Conservation (phyloP, 2,329 filamentous ascomycete genomes). For the Fusarium burgessii region DNA sequence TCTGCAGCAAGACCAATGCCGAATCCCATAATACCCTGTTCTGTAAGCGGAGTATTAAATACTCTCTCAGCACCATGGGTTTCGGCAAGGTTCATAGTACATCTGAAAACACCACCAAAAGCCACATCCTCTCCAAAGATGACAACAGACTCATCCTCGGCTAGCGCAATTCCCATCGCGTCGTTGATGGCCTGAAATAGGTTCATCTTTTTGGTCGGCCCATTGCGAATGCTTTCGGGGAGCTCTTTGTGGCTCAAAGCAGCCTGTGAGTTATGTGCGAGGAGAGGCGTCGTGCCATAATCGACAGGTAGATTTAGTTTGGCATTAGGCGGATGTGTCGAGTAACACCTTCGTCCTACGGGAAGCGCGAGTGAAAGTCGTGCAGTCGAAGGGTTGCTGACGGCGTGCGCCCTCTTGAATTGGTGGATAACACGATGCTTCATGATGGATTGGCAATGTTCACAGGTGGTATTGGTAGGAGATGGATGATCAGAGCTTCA, state of each 20-base stretch:
- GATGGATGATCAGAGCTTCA: constrained; percentile 21
- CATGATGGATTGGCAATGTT: constrained; percentile 43
- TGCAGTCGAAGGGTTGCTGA: constrained; percentile 23
- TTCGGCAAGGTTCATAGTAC: constrained; percentile 89
- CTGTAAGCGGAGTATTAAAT: constrained; percentile 94
- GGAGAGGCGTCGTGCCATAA: constrained; percentile 83
- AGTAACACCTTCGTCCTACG: constrained; percentile 56
- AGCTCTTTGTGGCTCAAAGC: constrained; percentile 80
- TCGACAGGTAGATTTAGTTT: constrained; percentile 88
- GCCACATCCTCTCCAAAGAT: constrained; percentile 97
- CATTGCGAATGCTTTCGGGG: constrained; percentile 71
- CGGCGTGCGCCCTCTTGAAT: constrained; percentile 46
- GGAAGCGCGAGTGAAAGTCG: constrained; percentile 36
- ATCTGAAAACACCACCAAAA: constrained; percentile 96
- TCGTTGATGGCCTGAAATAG: constrained; percentile 95
- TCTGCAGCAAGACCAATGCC: constrained; percentile 90
- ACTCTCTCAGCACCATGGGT: constrained; percentile 90
- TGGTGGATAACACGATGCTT: constrained; percentile 51
- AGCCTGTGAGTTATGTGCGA: constrained; percentile 82
- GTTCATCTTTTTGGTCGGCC: constrained; percentile 87
- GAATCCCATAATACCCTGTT: constrained; percentile 95
- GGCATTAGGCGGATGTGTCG: constrained; percentile 69
- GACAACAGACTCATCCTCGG: constrained; percentile 85
- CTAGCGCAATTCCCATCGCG: constrained; percentile 83
- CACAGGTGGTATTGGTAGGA: constrained; percentile 13